Evolutionary conservation across 164 flowering plant genomes (phyloP), one percentile per base, ranked within the genome.

Genomic region (Euptelea pleiosperma): DNA sequence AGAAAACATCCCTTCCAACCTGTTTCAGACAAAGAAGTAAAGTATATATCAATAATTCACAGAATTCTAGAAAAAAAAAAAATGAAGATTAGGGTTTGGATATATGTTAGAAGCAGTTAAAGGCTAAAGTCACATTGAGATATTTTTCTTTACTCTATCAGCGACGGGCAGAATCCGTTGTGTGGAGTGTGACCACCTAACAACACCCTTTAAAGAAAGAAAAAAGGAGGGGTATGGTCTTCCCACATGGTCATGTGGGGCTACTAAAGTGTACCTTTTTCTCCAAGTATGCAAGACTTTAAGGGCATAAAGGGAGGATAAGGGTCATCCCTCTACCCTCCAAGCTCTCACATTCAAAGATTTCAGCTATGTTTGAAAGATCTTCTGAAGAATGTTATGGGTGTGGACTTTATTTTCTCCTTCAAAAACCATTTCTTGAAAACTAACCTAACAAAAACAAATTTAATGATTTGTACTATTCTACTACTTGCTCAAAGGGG

Each of bases 281-380:
- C 22, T 42, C 40, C 11, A 8, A 4, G 22, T 42, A 16, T 42
- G 3, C n/a, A 7, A 45, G 3, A 24, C 28, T 11, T n/a, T 45
- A 3, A 45, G 29, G 49, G 49, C 21, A 45, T 21, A 45, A 45
- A 24, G 22, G 49, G 28, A 14, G 22, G 49, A 45, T 21, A 45
- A 45, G 49, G 28, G 49, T 45, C 0, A 45, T 24, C 49, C 18
- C 14, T 45, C 28, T 41, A n/a, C 44, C 19, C 19, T 16, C 29
- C 24, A 45, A 8, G 14, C 8, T 22, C 49, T 21, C 28, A 47
- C 29, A 47, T 47, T 47, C 51, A 47, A 47, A 47, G 34, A 28
- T 48, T 48, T 48, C 52, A 48, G 52, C 52, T 48, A 6, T 3
- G 25, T 6, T 12, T 24, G 29, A 35, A 48, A 28, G 10, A 28